Evolutionary conservation across 805 yeast species (phyloP), one percentile per base, ranked within the genome.

Genomic region (Wickerhamiella lipophila): DNA sequence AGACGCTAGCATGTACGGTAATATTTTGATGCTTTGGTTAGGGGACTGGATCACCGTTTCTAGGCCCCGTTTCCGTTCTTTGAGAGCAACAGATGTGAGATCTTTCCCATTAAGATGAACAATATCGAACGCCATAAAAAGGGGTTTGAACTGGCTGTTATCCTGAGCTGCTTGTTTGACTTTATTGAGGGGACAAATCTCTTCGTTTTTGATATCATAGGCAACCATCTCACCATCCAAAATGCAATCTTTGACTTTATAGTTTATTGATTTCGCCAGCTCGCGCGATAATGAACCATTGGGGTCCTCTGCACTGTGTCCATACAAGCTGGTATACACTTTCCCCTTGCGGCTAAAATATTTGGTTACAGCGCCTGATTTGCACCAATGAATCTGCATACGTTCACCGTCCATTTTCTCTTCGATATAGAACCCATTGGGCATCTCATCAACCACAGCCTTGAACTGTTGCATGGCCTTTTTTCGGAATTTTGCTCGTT

Each of bases 361-460:
- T 52, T 68, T 68, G 59, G 74, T 74, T 29, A 50, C 52, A 34
- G 58, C 56, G 9, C 74, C 79, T 50, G 60, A 60, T 7, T 75
- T 65, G 39, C 68, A 62, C 66, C 78, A 76, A 61, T 89, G 98
- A 42, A 87, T 55, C 48, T 84, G 79, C 56, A 85, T 77, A 55
- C 98, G 67, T 62, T 89, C 96, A 2, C 97, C 98, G 63, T 89
- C 96, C 66, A 87, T 73, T 60, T 89, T 89, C 61, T 89, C 96
- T 59, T 89, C 97, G 8, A 89, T 76, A 47, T 71, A 73, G 57
- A 86, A 85, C 12, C 43, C 43, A n/a, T 53, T 53, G 8, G 58
- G 60, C 50, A 53, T 45, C 47, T 53, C 63, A 22, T 42, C 62
- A 19, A 64, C 63, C 59, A 83, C 67, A 21, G 63, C 66, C 6